These are phyloP conservation scores for Penicillium silybi DNA, from an alignment of 495 filamentous ascomycete genomes.

Conservation along the genomic window DNA sequence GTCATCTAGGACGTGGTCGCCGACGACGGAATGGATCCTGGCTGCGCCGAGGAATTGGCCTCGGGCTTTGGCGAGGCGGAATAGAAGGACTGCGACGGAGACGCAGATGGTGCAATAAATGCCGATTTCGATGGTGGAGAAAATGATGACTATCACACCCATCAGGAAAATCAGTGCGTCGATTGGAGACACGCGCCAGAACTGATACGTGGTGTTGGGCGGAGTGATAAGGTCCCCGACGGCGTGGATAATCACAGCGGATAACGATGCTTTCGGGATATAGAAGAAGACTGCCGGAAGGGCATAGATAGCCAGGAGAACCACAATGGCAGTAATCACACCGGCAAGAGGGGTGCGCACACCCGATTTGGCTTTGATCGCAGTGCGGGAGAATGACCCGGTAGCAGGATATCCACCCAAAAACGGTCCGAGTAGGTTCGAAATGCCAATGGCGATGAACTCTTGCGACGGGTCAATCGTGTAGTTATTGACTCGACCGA, in stretches of 20 bases:
- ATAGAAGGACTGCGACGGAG: conserved; percentile 73
- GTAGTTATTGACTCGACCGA: conserved; percentile 95
- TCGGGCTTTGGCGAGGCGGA: conserved; percentile 75
- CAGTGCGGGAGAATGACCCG: conserved; percentile 94
- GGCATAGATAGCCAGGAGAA: conserved; percentile 90
- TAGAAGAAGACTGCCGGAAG: conserved; percentile 90
- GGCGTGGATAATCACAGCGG: conserved; percentile 95
- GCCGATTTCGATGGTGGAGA: conserved; percentile 83
- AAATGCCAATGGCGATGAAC: conserved; percentile 89
- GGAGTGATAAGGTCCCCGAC: conserved; percentile 93
- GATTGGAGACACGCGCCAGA: conserved; percentile 90
- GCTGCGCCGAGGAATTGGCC: conserved; percentile 87
- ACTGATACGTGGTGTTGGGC: conserved; percentile 89
- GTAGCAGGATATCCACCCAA: conserved; percentile 92
- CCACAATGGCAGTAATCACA: conserved; percentile 81
- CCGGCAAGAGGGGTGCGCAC: conserved; percentile 91
- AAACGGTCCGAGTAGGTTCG: conserved; percentile 89
- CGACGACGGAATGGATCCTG: conserved; percentile 81
- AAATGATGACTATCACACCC: conserved; percentile 86
- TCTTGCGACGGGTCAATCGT: conserved; percentile 95
- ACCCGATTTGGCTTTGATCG: conserved; percentile 96
- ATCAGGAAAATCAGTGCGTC: conserved; percentile 92
- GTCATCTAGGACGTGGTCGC: conserved; percentile 68
- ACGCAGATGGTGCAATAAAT: conserved; percentile 80
- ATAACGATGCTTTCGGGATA: conserved; percentile 79